Percentiles rank a stretch among this genome's conserved stretches.
Evolutionary conservation across 305 asterid genomes (phyloP).

Genomic region (Plantago coronopus): DNA sequence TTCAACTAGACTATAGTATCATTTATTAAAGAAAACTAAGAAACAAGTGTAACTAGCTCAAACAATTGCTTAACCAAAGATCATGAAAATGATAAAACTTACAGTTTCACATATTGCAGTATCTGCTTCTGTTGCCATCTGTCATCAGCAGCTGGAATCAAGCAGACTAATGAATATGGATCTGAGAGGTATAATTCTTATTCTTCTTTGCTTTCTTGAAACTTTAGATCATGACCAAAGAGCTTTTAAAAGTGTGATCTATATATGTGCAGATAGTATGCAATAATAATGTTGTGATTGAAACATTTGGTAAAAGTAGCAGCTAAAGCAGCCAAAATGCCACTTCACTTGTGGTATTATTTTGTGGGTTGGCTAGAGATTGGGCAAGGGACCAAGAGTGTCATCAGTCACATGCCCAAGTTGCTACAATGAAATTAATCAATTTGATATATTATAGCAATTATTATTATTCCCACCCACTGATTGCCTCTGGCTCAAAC

Average conservation of each 20-base stretch:
- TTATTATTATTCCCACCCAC: constrained; percentile 27
- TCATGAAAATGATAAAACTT: constrained; percentile 28
- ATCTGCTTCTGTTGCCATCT: constrained; percentile 42
- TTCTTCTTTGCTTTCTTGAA: constrained; percentile 8
- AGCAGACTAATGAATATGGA: constrained; percentile 17
- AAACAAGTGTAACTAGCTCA: background rate
- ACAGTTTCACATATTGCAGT: constrained; percentile 41
- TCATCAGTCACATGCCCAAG: constrained; percentile 52
- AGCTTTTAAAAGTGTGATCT: constrained; percentile 19
- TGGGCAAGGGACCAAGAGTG: constrained; percentile 36
- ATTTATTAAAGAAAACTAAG: background rate
- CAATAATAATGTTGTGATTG: constrained; percentile 32
- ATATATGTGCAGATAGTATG: constrained; percentile 25
- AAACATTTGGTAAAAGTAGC: constrained; percentile 38
- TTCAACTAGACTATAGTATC: constrained; percentile 3
- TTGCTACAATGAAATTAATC: constrained; percentile 27
- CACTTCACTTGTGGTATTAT: constrained; percentile 46
- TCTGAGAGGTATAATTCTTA: constrained; percentile 24
- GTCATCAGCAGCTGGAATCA: constrained; percentile 27
- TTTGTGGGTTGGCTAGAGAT: constrained; percentile 39
- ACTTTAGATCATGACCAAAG: constrained; percentile 20
- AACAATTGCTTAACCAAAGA: constrained; percentile 1
- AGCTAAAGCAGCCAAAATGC: constrained; percentile 58
- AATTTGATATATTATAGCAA: constrained; percentile 7
- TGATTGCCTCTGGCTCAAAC: constrained; percentile 21